Conservation (phyloP, 495 filamentous ascomycete species). For the Parathielavia appendiculata region DNA sequence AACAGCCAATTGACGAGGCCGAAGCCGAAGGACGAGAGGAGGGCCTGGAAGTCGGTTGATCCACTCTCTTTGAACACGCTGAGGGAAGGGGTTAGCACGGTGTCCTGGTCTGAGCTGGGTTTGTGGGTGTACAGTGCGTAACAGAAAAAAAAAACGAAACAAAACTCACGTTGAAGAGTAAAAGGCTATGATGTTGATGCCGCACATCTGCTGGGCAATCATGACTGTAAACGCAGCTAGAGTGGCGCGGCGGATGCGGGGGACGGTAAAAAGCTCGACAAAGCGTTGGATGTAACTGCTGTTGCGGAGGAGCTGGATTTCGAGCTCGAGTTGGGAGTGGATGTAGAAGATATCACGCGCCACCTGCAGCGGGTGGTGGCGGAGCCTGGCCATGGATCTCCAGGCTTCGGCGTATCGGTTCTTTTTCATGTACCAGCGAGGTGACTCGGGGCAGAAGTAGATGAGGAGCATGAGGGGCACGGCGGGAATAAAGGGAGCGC, state of each 20-base stretch:
- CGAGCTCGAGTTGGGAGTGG: constrained; percentile 50
- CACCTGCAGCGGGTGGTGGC: constrained; percentile 62
- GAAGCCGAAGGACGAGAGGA: constrained; percentile 73
- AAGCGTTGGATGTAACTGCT: constrained; percentile 50
- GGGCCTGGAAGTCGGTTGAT: constrained; percentile 50
- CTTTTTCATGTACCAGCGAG: constrained; percentile 61
- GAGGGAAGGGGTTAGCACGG: no score
- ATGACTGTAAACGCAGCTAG: constrained; percentile 61
- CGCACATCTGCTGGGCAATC: constrained; percentile 83
- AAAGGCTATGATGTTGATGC: constrained; percentile 82
- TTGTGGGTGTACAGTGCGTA: constrained; percentile 47
- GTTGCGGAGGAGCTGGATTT: constrained; percentile 32
- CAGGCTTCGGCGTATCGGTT: constrained; percentile 58
- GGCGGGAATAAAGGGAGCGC: constrained; percentile 72
- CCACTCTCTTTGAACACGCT: constrained; percentile 48
- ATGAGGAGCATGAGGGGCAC: constrained; percentile 61
- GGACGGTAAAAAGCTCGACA: constrained; percentile 53
- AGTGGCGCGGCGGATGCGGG: constrained; percentile 57
- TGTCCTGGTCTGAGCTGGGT: background rate
- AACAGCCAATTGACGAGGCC: constrained; percentile 81
- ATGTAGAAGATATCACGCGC: constrained; percentile 75
- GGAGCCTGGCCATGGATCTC: constrained; percentile 54
- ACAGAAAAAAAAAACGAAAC: constrained; percentile 5
- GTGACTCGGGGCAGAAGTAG: constrained; percentile 70
- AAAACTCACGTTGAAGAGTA: constrained; percentile 59